Evolutionary conservation across 805 yeast species (phyloP).

Genomic region (Maudiozyma turicensis): DNA sequence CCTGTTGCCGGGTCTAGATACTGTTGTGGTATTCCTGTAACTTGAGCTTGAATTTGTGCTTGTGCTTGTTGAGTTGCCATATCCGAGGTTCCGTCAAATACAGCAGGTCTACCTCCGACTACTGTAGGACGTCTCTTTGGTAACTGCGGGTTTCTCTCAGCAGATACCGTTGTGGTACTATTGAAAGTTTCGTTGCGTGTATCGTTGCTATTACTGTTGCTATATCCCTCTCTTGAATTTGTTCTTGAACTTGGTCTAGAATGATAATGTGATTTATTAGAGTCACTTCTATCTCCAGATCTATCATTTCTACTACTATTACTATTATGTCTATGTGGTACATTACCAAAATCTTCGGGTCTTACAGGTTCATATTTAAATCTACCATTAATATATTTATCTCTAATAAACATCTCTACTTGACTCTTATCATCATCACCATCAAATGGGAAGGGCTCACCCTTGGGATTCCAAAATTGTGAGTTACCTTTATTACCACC

Average conservation of each 20-base stretch:
- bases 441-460: conserved; percentile 63
- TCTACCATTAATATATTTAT: conserved; percentile 58
- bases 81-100: conserved; percentile 26
- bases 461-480: conserved; percentile 57
- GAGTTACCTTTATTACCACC: conserved; percentile 57
- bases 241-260: no score
- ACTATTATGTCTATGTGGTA: conserved; percentile 9
- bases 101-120: conserved; percentile 20
- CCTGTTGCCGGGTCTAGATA: conserved; percentile 69
- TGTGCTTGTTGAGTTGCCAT: conserved; percentile 4
- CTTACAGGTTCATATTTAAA: conserved; percentile 31
- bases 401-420: conserved; percentile 50
- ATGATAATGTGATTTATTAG: conserved; percentile 2
- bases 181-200: no score
- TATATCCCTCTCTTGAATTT: no score
- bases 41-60: conserved; percentile 9
- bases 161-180: not conserved
- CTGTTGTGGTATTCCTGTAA: conserved; percentile 39
- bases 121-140: conserved; percentile 33
- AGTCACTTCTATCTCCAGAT: not conserved
- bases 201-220: no score
- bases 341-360: conserved; percentile 21
- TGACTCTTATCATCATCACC: conserved; percentile 54
- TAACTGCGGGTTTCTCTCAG: conserved; percentile 21
- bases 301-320: conserved; percentile 32